These are phyloP conservation scores for Stylonectria norvegica DNA, from an alignment of 2,329 filamentous ascomycete species.

Conservation along the genomic window DNA sequence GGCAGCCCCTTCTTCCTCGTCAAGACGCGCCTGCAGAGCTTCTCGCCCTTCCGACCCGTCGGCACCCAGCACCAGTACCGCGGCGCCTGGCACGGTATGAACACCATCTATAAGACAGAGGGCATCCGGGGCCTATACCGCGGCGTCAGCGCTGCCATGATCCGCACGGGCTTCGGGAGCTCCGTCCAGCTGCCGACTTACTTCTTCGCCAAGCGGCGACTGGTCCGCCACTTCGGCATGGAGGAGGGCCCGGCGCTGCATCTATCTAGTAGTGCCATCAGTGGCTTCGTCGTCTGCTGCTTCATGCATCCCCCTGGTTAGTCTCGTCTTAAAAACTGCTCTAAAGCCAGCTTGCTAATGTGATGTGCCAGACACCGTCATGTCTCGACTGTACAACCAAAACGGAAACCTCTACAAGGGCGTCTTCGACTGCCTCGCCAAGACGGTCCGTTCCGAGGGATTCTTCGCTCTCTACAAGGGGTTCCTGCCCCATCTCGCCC, in stretches of 20 bases:
- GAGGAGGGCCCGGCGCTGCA: slow-evolving; percentile 87
- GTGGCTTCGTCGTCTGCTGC: slow-evolving; percentile 93
- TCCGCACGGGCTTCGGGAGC: slow-evolving; percentile 91
- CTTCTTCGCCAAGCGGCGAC: slow-evolving; percentile 88
- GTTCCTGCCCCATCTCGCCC: slow-evolving; percentile 88
- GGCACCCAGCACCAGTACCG: slow-evolving; percentile 95
- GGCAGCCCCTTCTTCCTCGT: slow-evolving; percentile 97
- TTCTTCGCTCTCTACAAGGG: slow-evolving; percentile 95
- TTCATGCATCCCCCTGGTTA: slow-evolving; percentile 95
- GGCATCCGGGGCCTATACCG: slow-evolving; percentile 81
- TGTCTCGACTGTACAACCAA: slow-evolving; percentile 99
- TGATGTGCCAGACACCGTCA: slow-evolving; percentile 72
- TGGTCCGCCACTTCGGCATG: slow-evolving; percentile 81
- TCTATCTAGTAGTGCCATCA: slow-evolving; percentile 80
- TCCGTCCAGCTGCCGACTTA: slow-evolving; percentile 96
- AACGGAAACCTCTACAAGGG: slow-evolving; percentile 95
- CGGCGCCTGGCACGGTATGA: slow-evolving; percentile 79
- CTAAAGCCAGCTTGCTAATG: slow-evolving; percentile 4
- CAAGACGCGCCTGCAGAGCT: slow-evolving; percentile 94
- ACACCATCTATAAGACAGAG: slow-evolving; percentile 73
- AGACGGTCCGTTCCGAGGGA: slow-evolving; percentile 89
- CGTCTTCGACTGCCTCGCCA: slow-evolving; percentile 85
- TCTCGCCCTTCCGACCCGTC: slow-evolving; percentile 85
- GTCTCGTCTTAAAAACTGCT: slow-evolving; percentile 21
- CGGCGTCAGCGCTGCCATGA: slow-evolving; percentile 89